Evolutionary conservation across 2,329 filamentous ascomycete genomes (phyloP).

Genomic region (Grosmannia clavigera): DNA sequence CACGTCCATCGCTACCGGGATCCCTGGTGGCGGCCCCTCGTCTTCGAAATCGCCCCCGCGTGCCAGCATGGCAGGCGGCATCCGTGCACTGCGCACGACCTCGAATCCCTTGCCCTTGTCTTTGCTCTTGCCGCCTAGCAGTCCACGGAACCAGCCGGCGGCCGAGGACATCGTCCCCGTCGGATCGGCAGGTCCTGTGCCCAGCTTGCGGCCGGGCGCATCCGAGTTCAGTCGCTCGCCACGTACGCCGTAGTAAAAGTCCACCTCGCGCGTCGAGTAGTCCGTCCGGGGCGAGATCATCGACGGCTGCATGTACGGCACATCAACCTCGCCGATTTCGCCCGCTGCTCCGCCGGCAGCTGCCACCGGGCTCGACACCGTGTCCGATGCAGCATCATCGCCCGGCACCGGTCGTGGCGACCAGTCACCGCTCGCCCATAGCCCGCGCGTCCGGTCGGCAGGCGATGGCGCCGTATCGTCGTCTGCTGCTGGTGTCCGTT

Average conservation of each 20-base stretch:
- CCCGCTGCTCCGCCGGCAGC: neutral
- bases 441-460: conserved; percentile 21
- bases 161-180: conserved; percentile 84
- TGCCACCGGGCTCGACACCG: conserved; percentile 6
- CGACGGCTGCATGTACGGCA: conserved; percentile 7
- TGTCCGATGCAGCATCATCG: neutral
- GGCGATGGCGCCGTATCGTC: conserved; percentile 37
- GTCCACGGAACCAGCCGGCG: conserved; percentile 71
- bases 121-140: conserved; percentile 77
- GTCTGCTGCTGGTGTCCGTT: conserved; percentile 21
- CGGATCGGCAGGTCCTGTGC: conserved; percentile 89
- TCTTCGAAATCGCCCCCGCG: conserved; percentile 44
- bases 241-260: conserved; percentile 91
- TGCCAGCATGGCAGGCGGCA: conserved; percentile 61
- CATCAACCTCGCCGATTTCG: neutral
- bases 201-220: conserved; percentile 68
- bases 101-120: conserved; percentile 96
- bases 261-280: conserved; percentile 87
- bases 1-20: conserved; percentile 51
- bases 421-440: conserved; percentile 25
- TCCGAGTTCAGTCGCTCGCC: conserved; percentile 78
- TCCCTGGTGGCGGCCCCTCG: conserved; percentile 54
- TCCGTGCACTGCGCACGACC: conserved; percentile 80
- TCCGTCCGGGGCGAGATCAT: conserved; percentile 54
- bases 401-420: conserved; percentile 11